These are phyloP conservation scores for Pachyrhizus erosus DNA, from an alignment of 306 rosid genomes.

Conservation along the genomic window DNA sequence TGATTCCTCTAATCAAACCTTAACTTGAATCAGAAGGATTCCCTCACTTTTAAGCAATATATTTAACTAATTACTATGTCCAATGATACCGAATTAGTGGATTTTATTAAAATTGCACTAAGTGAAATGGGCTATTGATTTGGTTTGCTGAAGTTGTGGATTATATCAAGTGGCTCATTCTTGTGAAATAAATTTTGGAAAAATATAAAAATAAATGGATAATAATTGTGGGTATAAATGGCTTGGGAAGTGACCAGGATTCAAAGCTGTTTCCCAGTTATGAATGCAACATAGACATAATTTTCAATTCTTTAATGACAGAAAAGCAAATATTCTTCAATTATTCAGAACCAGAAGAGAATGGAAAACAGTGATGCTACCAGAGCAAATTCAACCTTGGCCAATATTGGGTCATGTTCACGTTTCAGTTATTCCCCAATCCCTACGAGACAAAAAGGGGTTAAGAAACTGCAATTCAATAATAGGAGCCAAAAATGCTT, in stretches of 20 bases:
- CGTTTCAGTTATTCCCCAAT: slow-evolving; percentile 30
- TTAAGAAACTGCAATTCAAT: neutral
- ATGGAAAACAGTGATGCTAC: neutral
- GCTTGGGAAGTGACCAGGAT: slow-evolving; percentile 4
- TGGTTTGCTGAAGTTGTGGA: neutral
- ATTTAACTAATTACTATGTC: neutral
- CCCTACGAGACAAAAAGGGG: slow-evolving; percentile 31
- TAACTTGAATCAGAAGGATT: slow-evolving; percentile 3
- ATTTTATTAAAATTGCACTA: too few relatives aligned
- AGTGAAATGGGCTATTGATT: neutral
- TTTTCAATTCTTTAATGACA: neutral
- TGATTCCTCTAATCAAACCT: neutral
- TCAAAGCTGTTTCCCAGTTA: neutral
- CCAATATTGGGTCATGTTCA: neutral
- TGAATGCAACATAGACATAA: neutral
- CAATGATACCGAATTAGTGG: neutral
- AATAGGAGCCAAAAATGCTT: slow-evolving; percentile 24
- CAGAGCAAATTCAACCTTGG: neutral
- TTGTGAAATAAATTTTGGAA: neutral
- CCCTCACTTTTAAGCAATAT: neutral
- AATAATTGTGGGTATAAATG: neutral
- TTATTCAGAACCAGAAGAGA: neutral
- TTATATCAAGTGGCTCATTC: neutral
- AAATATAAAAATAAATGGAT: neutral
- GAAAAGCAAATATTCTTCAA: slow-evolving; percentile 22